Evolutionary conservation across 169 alveolate species (phyloP), one percentile per base, ranked within the genome.

Genomic region (Hepatocystis sp.): DNA sequence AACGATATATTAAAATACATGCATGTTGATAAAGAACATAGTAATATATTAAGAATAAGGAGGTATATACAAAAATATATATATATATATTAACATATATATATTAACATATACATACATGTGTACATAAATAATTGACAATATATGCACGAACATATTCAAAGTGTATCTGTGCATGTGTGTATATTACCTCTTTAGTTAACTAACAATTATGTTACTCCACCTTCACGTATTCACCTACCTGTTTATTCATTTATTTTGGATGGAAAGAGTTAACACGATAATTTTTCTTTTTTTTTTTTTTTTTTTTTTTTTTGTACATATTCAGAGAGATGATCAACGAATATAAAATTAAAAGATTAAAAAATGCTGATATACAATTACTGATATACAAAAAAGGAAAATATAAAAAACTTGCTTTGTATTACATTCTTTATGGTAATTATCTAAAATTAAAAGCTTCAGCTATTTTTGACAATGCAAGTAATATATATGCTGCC

Each of bases 21-120:
- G 86, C 53, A 71, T 71, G 86, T 71, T 27, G 56, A 71, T 49
- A 71, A 71, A 49, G 86, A 71, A 52, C 86, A 71, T 19, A 71
- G 86, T 49, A 71, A 71, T 58, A 71, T 71, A 71, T 52, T 71
- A 11, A 53, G 86, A 27, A 71, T 71, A 71, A 28, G 86, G 36
- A 56, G 86, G 86, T 71, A 55, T 0, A 28, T n/a, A 10, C 19
- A 66, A 23, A 66, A 15, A n/a, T 2, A 10, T 10, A 27, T 11
- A 32, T 2, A 28, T 4, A 23, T 27, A 10, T 42, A 13, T 25
- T 30, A 30, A 13, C 25, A n/a, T n/a, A n/a, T n/a, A n/a, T n/a
- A n/a, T n/a, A n/a, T n/a, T n/a, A n/a, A n/a, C n/a, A n/a, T n/a
- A n/a, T n/a, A n/a, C n/a, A n/a, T n/a, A n/a, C n/a, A n/a, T n/a